Evolutionary conservation across 2,329 filamentous ascomycete genomes (phyloP).

Genomic region (Fusarium compactum): DNA sequence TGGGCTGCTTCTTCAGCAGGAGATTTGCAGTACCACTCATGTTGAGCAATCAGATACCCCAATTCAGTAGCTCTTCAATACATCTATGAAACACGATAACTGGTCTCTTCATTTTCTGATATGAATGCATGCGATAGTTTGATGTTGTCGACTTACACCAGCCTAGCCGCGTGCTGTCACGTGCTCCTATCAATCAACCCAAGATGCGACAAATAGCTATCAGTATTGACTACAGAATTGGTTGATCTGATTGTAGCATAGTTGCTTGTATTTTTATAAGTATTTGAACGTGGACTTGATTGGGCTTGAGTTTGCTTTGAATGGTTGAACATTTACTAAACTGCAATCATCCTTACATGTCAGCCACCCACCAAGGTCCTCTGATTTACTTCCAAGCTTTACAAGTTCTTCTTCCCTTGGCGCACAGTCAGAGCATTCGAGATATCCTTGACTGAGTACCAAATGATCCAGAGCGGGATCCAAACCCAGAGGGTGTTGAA

Average conservation of each 20-base stretch:
- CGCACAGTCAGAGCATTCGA: conserved; percentile 61
- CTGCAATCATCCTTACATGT: neutral
- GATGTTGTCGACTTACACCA: neutral
- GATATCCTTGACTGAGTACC: conserved; percentile 67
- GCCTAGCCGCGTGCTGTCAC: neutral
- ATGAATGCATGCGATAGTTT: neutral
- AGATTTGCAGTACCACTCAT: conserved; percentile 3
- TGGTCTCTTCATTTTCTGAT: neutral
- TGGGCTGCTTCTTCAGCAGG: conserved; percentile 1
- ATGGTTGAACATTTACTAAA: neutral
- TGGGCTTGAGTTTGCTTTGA: neutral
- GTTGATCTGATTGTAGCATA: no score
- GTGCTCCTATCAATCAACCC: neutral
- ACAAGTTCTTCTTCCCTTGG: conserved; percentile 49
- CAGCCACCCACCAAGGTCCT: neutral
- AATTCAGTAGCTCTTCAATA: conserved; percentile 39
- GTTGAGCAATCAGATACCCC: conserved; percentile 45
- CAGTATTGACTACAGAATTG: neutral
- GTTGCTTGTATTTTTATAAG: neutral
- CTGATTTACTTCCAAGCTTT: neutral
- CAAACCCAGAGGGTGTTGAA: conserved; percentile 78
- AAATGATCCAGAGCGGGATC: conserved; percentile 70
- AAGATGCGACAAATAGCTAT: neutral
- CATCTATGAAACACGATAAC: conserved; percentile 22
- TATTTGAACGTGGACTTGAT: neutral